Conservation (phyloP, 2,329 filamentous ascomycete genomes). For the Trichoderma atrobrunneum region DNA sequence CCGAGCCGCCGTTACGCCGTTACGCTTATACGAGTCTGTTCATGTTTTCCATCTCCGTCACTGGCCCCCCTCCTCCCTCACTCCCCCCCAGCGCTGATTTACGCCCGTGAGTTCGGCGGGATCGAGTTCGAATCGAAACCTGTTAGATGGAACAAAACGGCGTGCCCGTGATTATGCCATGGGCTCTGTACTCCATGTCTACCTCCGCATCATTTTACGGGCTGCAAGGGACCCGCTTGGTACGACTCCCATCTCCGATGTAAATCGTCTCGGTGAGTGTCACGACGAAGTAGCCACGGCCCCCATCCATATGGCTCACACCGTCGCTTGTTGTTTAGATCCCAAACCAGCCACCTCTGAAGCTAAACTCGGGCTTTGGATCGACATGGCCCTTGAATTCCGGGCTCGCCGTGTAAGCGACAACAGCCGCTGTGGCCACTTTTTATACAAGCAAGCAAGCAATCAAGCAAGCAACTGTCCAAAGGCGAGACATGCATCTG, state of each 20-base stretch:
- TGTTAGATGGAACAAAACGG: neutral
- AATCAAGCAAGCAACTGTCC: neutral
- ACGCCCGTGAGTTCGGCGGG: neutral
- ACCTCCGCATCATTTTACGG: constrained; percentile 1
- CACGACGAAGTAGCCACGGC: neutral
- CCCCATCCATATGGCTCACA: too few species aligned
- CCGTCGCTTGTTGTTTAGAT: neutral
- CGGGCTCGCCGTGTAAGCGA: constrained; percentile 1
- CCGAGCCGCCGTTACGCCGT: constrained; percentile 14
- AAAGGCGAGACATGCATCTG: neutral
- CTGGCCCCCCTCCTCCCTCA: neutral
- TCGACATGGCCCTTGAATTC: neutral
- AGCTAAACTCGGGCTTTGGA: neutral
- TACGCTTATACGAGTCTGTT: constrained; percentile 1
- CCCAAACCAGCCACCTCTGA: neutral
- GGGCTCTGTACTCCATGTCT: neutral
- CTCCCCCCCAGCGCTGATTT: neutral
- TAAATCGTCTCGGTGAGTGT: constrained; percentile 10
- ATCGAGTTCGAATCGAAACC: neutral
- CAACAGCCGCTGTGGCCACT: neutral
- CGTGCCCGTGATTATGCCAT: neutral
- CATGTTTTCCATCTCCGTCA: neutral
- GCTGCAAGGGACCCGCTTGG: constrained; percentile 12
- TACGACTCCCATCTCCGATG: constrained; percentile 14
- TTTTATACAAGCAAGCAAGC: neutral